Conservation (phyloP, 2,329 filamentous ascomycete genomes). For the Penicillium sp. region DNA sequence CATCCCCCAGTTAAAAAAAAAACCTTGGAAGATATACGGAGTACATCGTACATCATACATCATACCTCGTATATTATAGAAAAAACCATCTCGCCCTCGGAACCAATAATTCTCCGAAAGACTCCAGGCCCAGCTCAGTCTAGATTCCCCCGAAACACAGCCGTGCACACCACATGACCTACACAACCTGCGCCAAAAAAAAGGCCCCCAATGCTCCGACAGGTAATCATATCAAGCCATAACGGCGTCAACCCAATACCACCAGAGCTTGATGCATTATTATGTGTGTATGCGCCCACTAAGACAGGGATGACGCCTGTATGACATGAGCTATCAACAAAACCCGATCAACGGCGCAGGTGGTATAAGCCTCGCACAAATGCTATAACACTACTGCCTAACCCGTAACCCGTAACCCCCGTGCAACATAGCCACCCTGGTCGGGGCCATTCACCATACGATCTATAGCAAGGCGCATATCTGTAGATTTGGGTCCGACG, state of each 20-base stretch:
- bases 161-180: conserved; percentile 5
- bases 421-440: background rate
- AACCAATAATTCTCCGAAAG: background rate
- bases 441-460: background rate
- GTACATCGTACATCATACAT: background rate
- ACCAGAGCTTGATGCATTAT: background rate
- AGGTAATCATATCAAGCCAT: background rate
- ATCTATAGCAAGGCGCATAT: background rate
- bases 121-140: background rate
- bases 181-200: conserved; percentile 1
- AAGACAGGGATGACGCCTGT: background rate
- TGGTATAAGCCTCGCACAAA: conserved; percentile 2
- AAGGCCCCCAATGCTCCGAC: background rate
- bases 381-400: conserved; percentile 1
- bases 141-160: background rate
- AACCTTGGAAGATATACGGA: background rate
- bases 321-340: background rate
- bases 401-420: background rate
- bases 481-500: background rate
- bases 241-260: background rate
- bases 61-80: background rate
- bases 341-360: background rate
- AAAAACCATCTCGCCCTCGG: background rate
- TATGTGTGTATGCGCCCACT: background rate
- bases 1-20: background rate